Evolutionary conservation across 75 land plant genomes (phyloP).

Genomic region (Cupressus sempervirens): DNA sequence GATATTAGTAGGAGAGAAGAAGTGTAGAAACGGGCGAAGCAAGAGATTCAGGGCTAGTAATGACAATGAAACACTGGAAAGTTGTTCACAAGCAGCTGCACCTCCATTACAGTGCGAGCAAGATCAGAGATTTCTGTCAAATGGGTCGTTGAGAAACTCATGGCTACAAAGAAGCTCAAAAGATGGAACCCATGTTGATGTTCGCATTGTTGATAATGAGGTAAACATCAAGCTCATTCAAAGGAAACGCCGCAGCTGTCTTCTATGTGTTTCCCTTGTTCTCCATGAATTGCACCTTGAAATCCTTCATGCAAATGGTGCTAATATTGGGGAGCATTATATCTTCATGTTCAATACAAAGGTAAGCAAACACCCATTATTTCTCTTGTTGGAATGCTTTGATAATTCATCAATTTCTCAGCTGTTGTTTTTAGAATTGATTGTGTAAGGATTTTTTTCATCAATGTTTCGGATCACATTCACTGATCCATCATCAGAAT

Average conservation of each 20-base stretch:
- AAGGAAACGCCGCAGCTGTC: constrained; percentile 22
- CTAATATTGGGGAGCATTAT: constrained; percentile 46
- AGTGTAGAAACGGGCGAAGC: constrained; percentile 2
- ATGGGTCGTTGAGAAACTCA: constrained; percentile 40
- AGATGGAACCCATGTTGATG: constrained; percentile 47
- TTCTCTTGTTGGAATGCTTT: background rate
- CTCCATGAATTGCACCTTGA: constrained; percentile 56
- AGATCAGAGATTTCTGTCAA: background rate
- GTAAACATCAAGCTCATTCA: constrained; percentile 54
- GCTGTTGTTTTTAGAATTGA: no score
- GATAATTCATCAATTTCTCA: no score
- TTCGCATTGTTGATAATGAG: constrained; percentile 62
- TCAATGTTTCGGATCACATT: no score
- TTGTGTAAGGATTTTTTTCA: no score
- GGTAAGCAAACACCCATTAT: constrained; percentile 12
- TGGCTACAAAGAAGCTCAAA: constrained; percentile 55
- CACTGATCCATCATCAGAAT: no score
- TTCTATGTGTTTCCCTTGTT: constrained; percentile 27
- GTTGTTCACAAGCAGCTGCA: background rate
- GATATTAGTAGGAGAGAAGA: constrained; percentile 42
- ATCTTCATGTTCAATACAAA: constrained; percentile 62
- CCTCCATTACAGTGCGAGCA: background rate
- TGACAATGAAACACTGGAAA: background rate
- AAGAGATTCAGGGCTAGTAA: constrained; percentile 2
- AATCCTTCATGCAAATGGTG: constrained; percentile 47